Evolutionary conservation across 495 filamentous ascomycete genomes (phyloP), one percentile per base, ranked within the genome.

Genomic region (Pyrenula massariospora): DNA sequence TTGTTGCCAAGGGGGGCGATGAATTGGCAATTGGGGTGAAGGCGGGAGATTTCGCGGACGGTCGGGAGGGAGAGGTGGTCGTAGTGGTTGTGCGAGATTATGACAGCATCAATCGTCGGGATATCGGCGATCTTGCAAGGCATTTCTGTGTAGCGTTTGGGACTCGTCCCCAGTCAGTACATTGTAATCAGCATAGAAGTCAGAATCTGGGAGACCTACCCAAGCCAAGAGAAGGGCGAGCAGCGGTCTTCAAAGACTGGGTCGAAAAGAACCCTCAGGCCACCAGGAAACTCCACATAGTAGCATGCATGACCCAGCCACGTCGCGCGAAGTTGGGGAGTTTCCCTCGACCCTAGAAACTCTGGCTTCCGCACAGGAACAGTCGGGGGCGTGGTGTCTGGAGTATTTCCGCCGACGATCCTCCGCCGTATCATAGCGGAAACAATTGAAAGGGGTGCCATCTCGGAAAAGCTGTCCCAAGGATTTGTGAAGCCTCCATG

Each of bases 271-370:
- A 95, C 90, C 47, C 92, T 84, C 21, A 98, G 73, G 0, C 93
- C 93, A 54, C 77, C 71, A 15, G 93, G 92, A 62, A 95, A 96
- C 66, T 96, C 93, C 54, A 95, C 84, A 65, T 87, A 89, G 68
- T 90, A 96, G 71, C 89, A 96, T 0, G 93, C 91, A 70, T 98
- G 93, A 10, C 93, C 93, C 2, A 98, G 81, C 93, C 93, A 98
- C 25, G 93, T 98, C 47, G 92, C 91, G 20, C 92, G 85, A 8
- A 98, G 81, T 12, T 70, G 74, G 48, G 65, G 61, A 2, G 84
- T 81, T 22, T 68, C 67, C 60, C 75, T 54, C 82, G 82, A 47
- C 68, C 74, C 1, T 22, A 90, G 79, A 66, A 95, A 94, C 23
- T 75, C 68, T 2, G 91, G 89, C 57, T 78, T 79, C 56, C 76